A percentile compares a stretch with the other conserved stretches of the same genome.
These are phyloP conservation scores for Pulveroboletus ravenelii DNA, from an alignment of 768 basidiomycete genomes.

Conservation along the genomic window DNA sequence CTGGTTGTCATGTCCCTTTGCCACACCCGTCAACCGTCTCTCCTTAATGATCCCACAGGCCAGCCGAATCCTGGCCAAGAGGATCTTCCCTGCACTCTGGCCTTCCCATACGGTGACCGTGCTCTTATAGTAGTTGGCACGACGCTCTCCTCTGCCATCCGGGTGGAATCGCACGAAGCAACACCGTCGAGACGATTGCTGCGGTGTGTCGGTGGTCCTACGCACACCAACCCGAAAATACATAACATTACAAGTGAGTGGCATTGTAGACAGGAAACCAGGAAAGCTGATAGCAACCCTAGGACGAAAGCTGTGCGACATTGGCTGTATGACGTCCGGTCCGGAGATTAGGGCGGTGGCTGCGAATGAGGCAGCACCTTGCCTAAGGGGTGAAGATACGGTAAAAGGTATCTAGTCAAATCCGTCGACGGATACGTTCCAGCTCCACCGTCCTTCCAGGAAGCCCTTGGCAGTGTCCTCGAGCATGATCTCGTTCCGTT, in stretches of 20 bases:
- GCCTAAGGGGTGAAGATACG: neutral
- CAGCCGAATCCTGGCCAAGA: too few species aligned
- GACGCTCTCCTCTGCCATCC: too few species aligned
- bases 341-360: slow-evolving; percentile 1
- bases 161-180: too few species aligned
- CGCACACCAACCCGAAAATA: neutral
- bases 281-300: slow-evolving; percentile 4
- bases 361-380: neutral
- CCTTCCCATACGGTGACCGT: too few species aligned
- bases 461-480: slow-evolving; percentile 93
- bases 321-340: neutral
- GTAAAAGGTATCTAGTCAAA: slow-evolving; percentile 43
- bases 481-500: slow-evolving; percentile 90
- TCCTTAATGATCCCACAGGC: too few species aligned
- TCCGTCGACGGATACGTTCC: slow-evolving; percentile 71
- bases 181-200: too few species aligned
- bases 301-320: neutral
- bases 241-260: slow-evolving; percentile 12
- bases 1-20: too few species aligned
- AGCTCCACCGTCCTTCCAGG: slow-evolving; percentile 78
- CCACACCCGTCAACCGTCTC: too few species aligned
- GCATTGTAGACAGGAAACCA: slow-evolving; percentile 3
- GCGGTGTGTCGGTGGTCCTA: too few species aligned
- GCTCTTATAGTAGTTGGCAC: too few species aligned
- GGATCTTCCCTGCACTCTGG: too few species aligned